Conservation (phyloP, 495 filamentous ascomycete species). For the Penicillium simplicissimum region DNA sequence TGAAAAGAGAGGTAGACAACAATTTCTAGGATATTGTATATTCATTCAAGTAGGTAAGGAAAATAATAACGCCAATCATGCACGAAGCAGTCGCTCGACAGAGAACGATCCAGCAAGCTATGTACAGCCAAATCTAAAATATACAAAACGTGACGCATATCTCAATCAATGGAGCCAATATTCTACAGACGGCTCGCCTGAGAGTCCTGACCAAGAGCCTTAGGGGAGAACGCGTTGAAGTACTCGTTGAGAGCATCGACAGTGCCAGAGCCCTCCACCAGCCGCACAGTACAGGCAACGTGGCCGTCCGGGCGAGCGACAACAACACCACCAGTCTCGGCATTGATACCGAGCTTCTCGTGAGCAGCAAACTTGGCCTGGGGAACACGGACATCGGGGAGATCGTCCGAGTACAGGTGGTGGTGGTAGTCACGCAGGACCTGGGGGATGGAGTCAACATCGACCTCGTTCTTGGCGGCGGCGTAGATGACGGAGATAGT, state of each 20-base stretch:
- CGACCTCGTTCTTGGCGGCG: conserved; percentile 59
- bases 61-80: conserved; percentile 39
- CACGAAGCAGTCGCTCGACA: conserved; percentile 27
- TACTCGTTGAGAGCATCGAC: conserved; percentile 82
- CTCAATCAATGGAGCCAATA: neutral
- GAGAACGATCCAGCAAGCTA: conserved; percentile 25
- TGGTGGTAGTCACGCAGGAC: conserved; percentile 72
- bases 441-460: conserved; percentile 65
- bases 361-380: conserved; percentile 72
- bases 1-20: neutral
- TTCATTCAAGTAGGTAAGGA: conserved; percentile 17
- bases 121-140: conserved; percentile 23
- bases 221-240: conserved; percentile 66
- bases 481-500: conserved; percentile 75
- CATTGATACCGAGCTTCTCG: conserved; percentile 79
- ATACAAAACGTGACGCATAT: conserved; percentile 20
- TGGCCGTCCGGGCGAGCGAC: conserved; percentile 87
- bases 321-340: conserved; percentile 72
- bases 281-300: conserved; percentile 69
- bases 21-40: neutral
- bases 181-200: conserved; percentile 43
- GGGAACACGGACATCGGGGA: conserved; percentile 70
- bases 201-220: conserved; percentile 42
- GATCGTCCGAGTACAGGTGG: conserved; percentile 84
- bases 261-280: conserved; percentile 74